Evolutionary conservation across 169 alveolate genomes (phyloP).

Genomic region (Blepharisma undulans): DNA sequence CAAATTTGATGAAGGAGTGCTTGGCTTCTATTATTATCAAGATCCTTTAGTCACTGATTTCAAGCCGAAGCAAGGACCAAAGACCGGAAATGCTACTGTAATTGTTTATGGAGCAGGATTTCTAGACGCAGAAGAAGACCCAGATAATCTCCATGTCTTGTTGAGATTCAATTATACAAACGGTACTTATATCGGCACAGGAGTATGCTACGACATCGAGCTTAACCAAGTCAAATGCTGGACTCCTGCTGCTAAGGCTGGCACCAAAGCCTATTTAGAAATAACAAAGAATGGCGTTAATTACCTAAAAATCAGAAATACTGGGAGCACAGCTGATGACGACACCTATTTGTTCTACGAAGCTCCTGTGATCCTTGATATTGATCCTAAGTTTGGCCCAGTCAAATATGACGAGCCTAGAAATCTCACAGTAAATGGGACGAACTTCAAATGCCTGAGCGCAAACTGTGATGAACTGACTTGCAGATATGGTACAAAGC

Average conservation of each 20-base stretch:
- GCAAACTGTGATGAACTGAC: slow-evolving; percentile 60
- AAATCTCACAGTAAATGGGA: slow-evolving; percentile 63
- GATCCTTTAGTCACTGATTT: slow-evolving; percentile 63
- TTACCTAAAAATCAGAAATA: slow-evolving; percentile 34
- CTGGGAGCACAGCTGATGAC: slow-evolving; percentile 43
- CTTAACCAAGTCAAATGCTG: slow-evolving; percentile 50
- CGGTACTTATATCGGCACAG: neutral
- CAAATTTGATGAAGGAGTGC: slow-evolving; percentile 7
- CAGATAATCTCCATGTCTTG: slow-evolving; percentile 41
- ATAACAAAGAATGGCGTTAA: slow-evolving; percentile 56
- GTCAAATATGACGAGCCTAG: slow-evolving; percentile 59
- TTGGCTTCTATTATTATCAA: slow-evolving; percentile 62
- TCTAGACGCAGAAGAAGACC: slow-evolving; percentile 47
- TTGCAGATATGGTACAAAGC: slow-evolving; percentile 65
- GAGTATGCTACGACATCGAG: neutral
- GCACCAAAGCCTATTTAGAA: slow-evolving; percentile 53
- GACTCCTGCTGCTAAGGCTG: slow-evolving; percentile 62
- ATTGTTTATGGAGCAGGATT: slow-evolving; percentile 71
- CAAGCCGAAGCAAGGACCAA: slow-evolving; percentile 74
- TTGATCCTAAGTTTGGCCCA: slow-evolving; percentile 76
- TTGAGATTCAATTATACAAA: slow-evolving; percentile 51
- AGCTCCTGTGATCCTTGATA: slow-evolving; percentile 67
- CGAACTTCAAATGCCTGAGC: slow-evolving; percentile 64
- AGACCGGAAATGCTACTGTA: slow-evolving; percentile 67
- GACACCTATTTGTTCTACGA: slow-evolving; percentile 57